phyloP scores from a whole-genome alignment of 2,329 filamentous ascomycete species.

The Neopestalotiopsis clavispora region DNA sequence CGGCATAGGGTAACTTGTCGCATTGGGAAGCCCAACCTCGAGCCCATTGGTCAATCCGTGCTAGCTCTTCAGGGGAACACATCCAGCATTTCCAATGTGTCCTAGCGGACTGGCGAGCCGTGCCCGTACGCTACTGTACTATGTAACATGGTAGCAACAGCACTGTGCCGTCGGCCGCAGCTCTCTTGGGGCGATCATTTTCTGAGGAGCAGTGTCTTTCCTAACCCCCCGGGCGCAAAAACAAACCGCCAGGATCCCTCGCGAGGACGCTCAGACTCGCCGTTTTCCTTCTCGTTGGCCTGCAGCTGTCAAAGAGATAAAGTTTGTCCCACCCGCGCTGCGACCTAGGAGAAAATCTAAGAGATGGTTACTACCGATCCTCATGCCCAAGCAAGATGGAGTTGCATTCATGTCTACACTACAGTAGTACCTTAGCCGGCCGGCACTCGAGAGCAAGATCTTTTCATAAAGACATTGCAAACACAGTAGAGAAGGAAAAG shows the following conservation, averaged over 20 bases:
- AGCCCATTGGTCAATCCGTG: neutral
- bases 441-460: neutral
- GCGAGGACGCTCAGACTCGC: conserved; percentile 8
- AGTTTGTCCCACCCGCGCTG: conserved; percentile 12
- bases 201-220: neutral
- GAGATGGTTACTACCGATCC: neutral
- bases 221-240: conserved; percentile 4
- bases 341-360: conserved; percentile 11
- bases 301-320: conserved; percentile 16
- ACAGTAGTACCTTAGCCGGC: neutral
- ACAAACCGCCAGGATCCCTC: neutral
- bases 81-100: neutral
- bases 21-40: neutral
- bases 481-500: neutral
- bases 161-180: neutral
- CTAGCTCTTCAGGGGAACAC: neutral
- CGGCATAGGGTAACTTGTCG: neutral
- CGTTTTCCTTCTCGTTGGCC: conserved; percentile 3
- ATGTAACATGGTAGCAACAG: neutral
- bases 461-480: neutral
- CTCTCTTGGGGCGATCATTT: neutral
- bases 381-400: neutral
- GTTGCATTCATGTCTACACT: neutral
- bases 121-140: neutral
- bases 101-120: neutral